phyloP scores from a whole-genome alignment of 2,329 filamentous ascomycete species.

The Monosporascus ibericus region DNA sequence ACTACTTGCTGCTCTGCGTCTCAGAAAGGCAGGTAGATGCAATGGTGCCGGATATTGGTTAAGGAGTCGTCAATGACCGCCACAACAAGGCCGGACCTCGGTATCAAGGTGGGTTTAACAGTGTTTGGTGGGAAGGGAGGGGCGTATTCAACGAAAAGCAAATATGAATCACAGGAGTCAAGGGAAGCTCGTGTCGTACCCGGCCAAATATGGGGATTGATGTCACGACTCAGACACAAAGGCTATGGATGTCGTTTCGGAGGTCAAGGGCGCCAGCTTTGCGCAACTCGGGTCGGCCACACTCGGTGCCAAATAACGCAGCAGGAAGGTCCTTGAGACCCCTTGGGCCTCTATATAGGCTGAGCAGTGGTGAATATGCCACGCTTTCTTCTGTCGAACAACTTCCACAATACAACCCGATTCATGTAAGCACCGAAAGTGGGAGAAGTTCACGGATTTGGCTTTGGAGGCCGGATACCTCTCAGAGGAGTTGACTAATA shows the following conservation, averaged over 20 bases:
- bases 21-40: not conserved
- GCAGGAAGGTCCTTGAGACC: constrained; percentile 4
- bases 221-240: constrained; percentile 3
- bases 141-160: not conserved
- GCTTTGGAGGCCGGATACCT: not conserved
- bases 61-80: not conserved
- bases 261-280: constrained; percentile 13
- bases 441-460: not conserved
- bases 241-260: constrained; percentile 16
- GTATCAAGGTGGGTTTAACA: not conserved
- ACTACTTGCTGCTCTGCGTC: too few relatives aligned
- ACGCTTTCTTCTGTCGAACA: not conserved
- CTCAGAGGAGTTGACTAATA: not conserved
- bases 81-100: not conserved
- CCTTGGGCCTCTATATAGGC: constrained; percentile 8
- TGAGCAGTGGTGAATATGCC: constrained; percentile 2
- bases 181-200: constrained; percentile 5
- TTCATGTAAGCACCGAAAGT: not conserved
- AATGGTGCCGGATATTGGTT: not conserved
- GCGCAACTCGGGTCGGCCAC: constrained; percentile 12
- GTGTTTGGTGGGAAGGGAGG: not conserved
- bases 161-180: not conserved
- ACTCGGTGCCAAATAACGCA: constrained; percentile 14
- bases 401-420: not conserved
- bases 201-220: constrained; percentile 4